phyloP scores from a whole-genome alignment of 495 filamentous ascomycete genomes.

The Hypoxylon fragiforme region DNA sequence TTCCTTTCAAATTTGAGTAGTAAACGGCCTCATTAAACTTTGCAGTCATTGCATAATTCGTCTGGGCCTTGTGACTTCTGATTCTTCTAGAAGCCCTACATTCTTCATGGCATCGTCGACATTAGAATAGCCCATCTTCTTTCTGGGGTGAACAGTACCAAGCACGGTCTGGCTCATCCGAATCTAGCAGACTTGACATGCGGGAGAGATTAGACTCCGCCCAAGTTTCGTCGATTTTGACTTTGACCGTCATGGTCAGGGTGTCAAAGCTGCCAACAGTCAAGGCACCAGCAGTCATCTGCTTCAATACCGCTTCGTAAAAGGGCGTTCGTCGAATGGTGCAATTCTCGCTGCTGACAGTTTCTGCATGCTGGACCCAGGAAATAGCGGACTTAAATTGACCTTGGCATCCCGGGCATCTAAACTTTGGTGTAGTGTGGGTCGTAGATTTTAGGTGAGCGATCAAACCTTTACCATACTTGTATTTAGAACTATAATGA shows the following conservation, averaged over 20 bases:
- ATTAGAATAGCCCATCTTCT: too few species aligned
- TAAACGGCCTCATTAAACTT: too few species aligned
- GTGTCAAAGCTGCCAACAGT: slow-evolving; percentile 27
- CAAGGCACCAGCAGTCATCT: slow-evolving; percentile 34
- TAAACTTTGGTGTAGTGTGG: slow-evolving; percentile 32
- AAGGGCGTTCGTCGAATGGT: slow-evolving; percentile 15
- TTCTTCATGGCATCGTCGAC: too few species aligned
- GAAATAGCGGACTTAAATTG: slow-evolving; percentile 35
- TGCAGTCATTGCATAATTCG: too few species aligned
- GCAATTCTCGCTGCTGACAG: slow-evolving; percentile 29
- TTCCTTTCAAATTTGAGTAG: too few species aligned
- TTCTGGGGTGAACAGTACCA: too few species aligned
- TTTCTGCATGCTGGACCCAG: slow-evolving; percentile 42
- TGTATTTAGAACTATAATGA: slow-evolving; percentile 38
- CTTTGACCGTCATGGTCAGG: slow-evolving; percentile 31
- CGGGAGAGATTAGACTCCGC: not conserved
- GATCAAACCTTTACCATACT: slow-evolving; percentile 16
- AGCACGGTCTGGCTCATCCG: too few species aligned
- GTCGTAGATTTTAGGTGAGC: slow-evolving; percentile 39
- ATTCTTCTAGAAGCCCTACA: too few species aligned
- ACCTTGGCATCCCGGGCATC: slow-evolving; percentile 39
- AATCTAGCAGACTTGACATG: too few species aligned
- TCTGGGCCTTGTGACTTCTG: too few species aligned
- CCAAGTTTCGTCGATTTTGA: slow-evolving; percentile 27
- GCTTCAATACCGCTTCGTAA: slow-evolving; percentile 26